Conservation (phyloP, 2,329 filamentous ascomycete genomes). For the Neopestalotiopsis sp. region DNA sequence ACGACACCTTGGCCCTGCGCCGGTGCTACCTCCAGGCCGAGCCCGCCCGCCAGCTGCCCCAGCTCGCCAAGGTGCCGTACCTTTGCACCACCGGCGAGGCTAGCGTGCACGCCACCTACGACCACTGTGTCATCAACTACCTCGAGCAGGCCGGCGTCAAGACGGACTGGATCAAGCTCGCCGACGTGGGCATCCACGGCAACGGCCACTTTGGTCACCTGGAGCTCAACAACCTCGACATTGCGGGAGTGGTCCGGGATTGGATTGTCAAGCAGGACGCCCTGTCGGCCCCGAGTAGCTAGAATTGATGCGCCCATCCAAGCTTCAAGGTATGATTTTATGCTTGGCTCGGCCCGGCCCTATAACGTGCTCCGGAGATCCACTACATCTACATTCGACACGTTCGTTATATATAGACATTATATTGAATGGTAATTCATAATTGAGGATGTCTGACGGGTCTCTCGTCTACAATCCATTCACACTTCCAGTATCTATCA, state of each 20-base stretch:
- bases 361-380: not conserved
- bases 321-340: not conserved
- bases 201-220: slow-evolving; percentile 57
- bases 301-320: not conserved
- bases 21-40: slow-evolving; percentile 35
- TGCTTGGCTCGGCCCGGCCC: not conserved
- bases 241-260: slow-evolving; percentile 65
- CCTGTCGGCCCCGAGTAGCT: not conserved
- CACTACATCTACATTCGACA: no score
- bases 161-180: slow-evolving; percentile 49
- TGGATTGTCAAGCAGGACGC: slow-evolving; percentile 21
- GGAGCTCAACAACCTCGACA: slow-evolving; percentile 57
- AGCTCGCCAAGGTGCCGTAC: slow-evolving; percentile 49
- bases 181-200: slow-evolving; percentile 49
- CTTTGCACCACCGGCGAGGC: slow-evolving; percentile 54
- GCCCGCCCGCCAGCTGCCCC: slow-evolving; percentile 44
- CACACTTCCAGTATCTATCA: no score
- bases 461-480: no score
- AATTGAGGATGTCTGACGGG: not conserved
- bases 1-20: slow-evolving; percentile 25
- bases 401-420: not conserved
- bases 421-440: not conserved
- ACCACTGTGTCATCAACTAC: slow-evolving; percentile 57
- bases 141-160: slow-evolving; percentile 51
- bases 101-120: slow-evolving; percentile 55